phyloP scores from a whole-genome alignment of 1,284 basidiomycete species.

The Leccinum pachyderme region DNA sequence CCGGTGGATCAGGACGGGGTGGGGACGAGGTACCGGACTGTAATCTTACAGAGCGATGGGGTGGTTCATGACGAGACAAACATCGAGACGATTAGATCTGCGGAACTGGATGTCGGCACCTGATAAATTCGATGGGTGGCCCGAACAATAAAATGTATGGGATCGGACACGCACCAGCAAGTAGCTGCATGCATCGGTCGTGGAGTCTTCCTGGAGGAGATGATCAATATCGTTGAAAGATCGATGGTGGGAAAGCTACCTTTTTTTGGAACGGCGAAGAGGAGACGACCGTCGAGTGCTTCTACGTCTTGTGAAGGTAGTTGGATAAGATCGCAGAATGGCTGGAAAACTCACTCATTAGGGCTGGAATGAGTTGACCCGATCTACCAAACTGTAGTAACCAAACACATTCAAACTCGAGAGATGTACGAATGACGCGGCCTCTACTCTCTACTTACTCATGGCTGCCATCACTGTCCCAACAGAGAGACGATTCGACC shows the following conservation, averaged over 20 bases:
- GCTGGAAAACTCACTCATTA: constrained; percentile 23
- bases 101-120: constrained; percentile 98
- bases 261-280: constrained; percentile 99
- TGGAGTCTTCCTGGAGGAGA: constrained; percentile 72
- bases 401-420: not conserved
- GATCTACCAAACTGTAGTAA: too few relatives aligned
- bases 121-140: constrained; percentile 30
- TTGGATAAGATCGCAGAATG: not conserved
- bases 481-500: constrained; percentile 72
- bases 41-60: constrained; percentile 79
- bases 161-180: constrained; percentile 54
- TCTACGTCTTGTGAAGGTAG: constrained; percentile 41
- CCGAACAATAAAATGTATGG: too few relatives aligned
- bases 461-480: constrained; percentile 45
- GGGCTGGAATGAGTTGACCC: too few relatives aligned
- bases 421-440: not conserved
- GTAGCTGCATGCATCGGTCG: constrained; percentile 87
- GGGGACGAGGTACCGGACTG: not conserved
- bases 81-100: constrained; percentile 85
- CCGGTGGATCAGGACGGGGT: not conserved
- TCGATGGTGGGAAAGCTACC: constrained; percentile 45
- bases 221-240: constrained; percentile 4
- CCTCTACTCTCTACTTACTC: not conserved
- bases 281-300: constrained; percentile 60
- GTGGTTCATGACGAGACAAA: constrained; percentile 90